phyloP scores from a whole-genome alignment of 164 flowering plant species.

The Vitis rupestris region DNA sequence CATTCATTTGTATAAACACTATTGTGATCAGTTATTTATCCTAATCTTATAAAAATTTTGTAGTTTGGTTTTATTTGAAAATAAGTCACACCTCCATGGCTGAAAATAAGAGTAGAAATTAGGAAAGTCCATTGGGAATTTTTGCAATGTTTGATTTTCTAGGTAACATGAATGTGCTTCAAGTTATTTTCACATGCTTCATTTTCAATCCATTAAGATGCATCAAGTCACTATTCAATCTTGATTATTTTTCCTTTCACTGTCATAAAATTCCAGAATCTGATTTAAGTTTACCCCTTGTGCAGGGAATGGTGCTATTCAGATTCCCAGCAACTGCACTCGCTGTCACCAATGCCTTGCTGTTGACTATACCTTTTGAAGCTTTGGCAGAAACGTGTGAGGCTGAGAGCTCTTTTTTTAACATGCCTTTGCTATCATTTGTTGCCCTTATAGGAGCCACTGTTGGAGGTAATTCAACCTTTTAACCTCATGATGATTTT shows the following conservation, averaged over 20 bases:
- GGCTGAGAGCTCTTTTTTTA: conserved; percentile 50
- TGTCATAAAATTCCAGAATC: neutral
- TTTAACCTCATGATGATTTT: neutral
- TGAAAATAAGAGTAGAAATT: too few relatives aligned
- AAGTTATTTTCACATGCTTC: neutral
- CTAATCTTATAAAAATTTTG: too few relatives aligned
- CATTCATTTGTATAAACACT: too few relatives aligned
- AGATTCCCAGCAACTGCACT: conserved; percentile 31
- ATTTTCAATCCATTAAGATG: neutral
- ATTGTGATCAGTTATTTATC: too few relatives aligned
- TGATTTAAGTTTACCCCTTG: conserved; percentile 5
- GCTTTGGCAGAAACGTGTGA: conserved; percentile 93
- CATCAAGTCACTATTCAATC: neutral
- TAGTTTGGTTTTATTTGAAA: neutral
- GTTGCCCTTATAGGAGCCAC: conserved; percentile 84
- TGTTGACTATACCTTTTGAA: conserved; percentile 56
- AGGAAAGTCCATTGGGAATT: too few relatives aligned
- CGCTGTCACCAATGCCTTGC: conserved; percentile 40
- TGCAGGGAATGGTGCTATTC: conserved; percentile 33
- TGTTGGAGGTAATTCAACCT: conserved; percentile 67
- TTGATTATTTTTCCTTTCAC: neutral
- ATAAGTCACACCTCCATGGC: neutral
- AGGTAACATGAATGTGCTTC: neutral
- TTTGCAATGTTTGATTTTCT: neutral
- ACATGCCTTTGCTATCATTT: conserved; percentile 73